A percentile compares a stretch with the other conserved stretches of the same genome.
phyloP scores from a whole-genome alignment of 129 eudicot species.

The Logfia minima region DNA sequence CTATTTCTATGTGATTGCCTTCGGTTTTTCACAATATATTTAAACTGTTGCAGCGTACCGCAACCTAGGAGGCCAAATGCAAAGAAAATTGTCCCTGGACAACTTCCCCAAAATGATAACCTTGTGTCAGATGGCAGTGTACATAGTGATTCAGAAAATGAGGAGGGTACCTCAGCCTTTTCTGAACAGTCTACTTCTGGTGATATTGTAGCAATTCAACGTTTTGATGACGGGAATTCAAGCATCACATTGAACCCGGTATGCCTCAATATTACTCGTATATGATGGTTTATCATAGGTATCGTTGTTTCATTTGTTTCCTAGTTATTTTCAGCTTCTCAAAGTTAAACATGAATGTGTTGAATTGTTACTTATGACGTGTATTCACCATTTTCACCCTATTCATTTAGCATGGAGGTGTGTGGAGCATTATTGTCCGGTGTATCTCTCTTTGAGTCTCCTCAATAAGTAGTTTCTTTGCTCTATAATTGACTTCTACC shows the following conservation, averaged over 20 bases:
- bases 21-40: conserved; percentile 13
- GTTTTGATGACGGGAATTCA: conserved; percentile 36
- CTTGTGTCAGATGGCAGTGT: conserved; percentile 41
- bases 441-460: not conserved
- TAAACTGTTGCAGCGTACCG: conserved; percentile 54
- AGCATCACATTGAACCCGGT: conserved; percentile 35
- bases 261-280: conserved; percentile 20
- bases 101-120: conserved; percentile 48
- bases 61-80: conserved; percentile 52
- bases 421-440: not conserved
- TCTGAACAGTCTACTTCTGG: conserved; percentile 29
- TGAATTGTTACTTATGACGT: not conserved
- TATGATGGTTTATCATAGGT: conserved; percentile 29
- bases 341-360: conserved; percentile 17
- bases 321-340: conserved; percentile 10
- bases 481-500: not conserved
- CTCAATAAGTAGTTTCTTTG: not conserved
- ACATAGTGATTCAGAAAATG: conserved; percentile 49
- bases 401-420: conserved; percentile 10
- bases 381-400: not conserved
- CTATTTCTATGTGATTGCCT: conserved; percentile 4
- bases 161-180: conserved; percentile 33
- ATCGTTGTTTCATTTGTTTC: conserved; percentile 22
- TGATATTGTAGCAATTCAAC: conserved; percentile 42
- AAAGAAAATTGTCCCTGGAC: conserved; percentile 49